phyloP scores from a whole-genome alignment of 768 basidiomycete genomes.

The Auriscalpium microsporum region DNA sequence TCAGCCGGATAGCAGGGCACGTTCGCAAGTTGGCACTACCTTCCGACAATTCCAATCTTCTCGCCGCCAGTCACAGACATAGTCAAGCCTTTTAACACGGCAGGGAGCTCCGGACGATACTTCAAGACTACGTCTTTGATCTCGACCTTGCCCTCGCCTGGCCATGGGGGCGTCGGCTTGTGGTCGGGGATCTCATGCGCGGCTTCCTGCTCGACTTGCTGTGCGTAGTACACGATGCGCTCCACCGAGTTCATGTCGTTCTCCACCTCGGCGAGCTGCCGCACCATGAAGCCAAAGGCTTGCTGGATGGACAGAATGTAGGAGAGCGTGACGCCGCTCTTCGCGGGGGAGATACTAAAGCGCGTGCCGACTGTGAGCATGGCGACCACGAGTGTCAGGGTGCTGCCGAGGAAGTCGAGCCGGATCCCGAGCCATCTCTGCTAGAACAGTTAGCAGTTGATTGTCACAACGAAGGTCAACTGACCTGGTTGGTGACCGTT shows the following conservation, averaged over 20 bases:
- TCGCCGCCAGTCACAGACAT: conserved; percentile 69
- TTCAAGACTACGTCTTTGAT: conserved; percentile 69
- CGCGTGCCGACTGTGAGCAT: conserved; percentile 70
- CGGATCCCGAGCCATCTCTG: conserved; percentile 88
- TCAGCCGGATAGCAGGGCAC: background rate
- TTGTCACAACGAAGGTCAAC: no score
- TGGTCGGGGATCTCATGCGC: conserved; percentile 54
- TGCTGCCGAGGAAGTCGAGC: conserved; percentile 73
- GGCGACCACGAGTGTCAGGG: conserved; percentile 69
- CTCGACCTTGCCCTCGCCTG: conserved; percentile 60
- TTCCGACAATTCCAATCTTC: conserved; percentile 87
- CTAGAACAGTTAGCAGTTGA: no score
- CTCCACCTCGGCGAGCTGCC: conserved; percentile 78
- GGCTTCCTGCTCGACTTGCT: conserved; percentile 75
- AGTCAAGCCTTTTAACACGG: conserved; percentile 75
- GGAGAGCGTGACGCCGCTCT: conserved; percentile 69
- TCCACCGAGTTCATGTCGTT: conserved; percentile 93
- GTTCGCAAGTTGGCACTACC: conserved; percentile 24
- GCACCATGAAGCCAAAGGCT: conserved; percentile 67
- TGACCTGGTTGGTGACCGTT: background rate
- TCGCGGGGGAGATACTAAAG: conserved; percentile 67
- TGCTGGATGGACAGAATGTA: conserved; percentile 78
- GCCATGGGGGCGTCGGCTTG: conserved; percentile 64
- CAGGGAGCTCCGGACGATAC: conserved; percentile 83
- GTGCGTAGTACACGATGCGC: conserved; percentile 75